phyloP scores from a whole-genome alignment of 768 basidiomycete species.

The Pleurotus tuber-regium region DNA sequence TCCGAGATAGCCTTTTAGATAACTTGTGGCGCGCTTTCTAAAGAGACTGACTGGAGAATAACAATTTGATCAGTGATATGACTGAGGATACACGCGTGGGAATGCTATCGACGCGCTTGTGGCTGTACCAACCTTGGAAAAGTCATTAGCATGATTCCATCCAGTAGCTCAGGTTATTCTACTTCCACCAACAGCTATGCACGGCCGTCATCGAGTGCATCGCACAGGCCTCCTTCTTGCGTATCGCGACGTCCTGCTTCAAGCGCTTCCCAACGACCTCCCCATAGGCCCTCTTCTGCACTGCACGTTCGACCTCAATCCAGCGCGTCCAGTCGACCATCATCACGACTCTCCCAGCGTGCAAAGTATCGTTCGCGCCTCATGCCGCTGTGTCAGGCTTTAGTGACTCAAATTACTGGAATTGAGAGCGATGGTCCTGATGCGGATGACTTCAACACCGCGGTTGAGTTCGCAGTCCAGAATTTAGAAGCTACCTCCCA shows the following conservation, averaged over 20 bases:
- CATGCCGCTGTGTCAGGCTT: conserved; percentile 48
- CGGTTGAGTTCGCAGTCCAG: conserved; percentile 57
- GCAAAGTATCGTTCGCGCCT: conserved; percentile 38
- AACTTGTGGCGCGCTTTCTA: no score
- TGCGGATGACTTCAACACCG: conserved; percentile 38
- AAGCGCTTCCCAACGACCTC: conserved; percentile 44
- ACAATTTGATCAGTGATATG: no score
- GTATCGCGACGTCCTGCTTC: conserved; percentile 39
- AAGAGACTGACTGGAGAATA: no score
- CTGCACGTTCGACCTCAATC: conserved; percentile 36
- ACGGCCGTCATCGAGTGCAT: conserved; percentile 21
- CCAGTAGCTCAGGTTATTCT: conserved; percentile 3
- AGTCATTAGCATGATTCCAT: neutral
- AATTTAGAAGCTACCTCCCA: conserved; percentile 53
- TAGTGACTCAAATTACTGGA: conserved; percentile 54
- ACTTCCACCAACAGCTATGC: neutral
- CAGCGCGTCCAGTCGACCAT: conserved; percentile 39
- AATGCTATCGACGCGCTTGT: neutral
- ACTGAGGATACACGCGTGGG: neutral
- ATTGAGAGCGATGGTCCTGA: conserved; percentile 43
- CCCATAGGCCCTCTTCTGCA: conserved; percentile 31
- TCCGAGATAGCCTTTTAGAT: no score
- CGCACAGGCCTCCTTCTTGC: conserved; percentile 30
- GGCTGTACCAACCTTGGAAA: neutral
- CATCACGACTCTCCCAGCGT: conserved; percentile 51